These are phyloP conservation scores for Aspergillus puulaauensis DNA, from an alignment of 2,329 filamentous ascomycete species.

Conservation along the genomic window DNA sequence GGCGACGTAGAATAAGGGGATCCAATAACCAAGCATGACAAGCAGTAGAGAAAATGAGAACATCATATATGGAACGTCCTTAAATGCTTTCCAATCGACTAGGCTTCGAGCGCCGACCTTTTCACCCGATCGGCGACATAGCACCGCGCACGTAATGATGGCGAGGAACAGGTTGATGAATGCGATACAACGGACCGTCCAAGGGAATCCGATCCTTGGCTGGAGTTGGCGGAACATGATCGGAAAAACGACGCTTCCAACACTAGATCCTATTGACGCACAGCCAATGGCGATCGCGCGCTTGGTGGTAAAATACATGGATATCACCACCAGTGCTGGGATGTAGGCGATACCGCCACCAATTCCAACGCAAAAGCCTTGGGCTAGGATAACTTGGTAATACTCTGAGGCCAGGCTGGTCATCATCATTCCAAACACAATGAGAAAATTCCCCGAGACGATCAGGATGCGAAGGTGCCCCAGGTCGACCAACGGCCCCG, in stretches of 20 bases:
- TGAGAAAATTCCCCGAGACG: slow-evolving; percentile 40
- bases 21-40: slow-evolving; percentile 49
- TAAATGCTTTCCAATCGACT: slow-evolving; percentile 41
- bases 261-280: slow-evolving; percentile 56
- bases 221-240: slow-evolving; percentile 54
- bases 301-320: slow-evolving; percentile 41
- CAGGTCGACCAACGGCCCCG: slow-evolving; percentile 50
- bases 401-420: slow-evolving; percentile 33
- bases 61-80: slow-evolving; percentile 42
- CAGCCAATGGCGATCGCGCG: slow-evolving; percentile 57
- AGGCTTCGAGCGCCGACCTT: slow-evolving; percentile 38
- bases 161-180: slow-evolving; percentile 51
- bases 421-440: slow-evolving; percentile 37
- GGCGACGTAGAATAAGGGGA: slow-evolving; percentile 45
- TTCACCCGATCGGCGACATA: slow-evolving; percentile 41
- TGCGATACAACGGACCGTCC: slow-evolving; percentile 58
- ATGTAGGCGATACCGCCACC: slow-evolving; percentile 34
- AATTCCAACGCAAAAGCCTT: slow-evolving; percentile 37
- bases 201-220: slow-evolving; percentile 58
- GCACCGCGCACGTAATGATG: slow-evolving; percentile 32
- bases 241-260: slow-evolving; percentile 62
- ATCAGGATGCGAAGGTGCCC: slow-evolving; percentile 46
- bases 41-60: slow-evolving; percentile 47
- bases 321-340: slow-evolving; percentile 31
- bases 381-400: slow-evolving; percentile 44